Evolutionary conservation across 2,329 filamentous ascomycete species (phyloP).

Genomic region (Beauveria scarabaeidicola): DNA sequence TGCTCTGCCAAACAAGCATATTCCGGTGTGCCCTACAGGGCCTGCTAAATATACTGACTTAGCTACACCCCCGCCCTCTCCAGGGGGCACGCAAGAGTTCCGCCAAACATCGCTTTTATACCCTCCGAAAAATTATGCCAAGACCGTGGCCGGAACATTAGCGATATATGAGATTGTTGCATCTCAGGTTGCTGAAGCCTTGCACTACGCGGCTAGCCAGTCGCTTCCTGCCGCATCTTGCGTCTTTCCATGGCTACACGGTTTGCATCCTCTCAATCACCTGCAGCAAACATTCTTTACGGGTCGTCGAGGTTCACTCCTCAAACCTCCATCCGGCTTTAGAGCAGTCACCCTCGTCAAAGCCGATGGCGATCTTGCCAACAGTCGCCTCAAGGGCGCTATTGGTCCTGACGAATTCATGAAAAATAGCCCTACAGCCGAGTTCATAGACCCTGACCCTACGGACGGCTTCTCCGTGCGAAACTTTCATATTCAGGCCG

Average conservation of each 20-base stretch:
- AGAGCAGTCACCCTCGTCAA: conserved; percentile 82
- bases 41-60: conserved; percentile 47
- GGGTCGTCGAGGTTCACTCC: conserved; percentile 60
- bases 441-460: conserved; percentile 79
- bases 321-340: conserved; percentile 63
- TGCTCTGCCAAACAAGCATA: conserved; percentile 73
- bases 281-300: conserved; percentile 87
- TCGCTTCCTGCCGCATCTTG: conserved; percentile 75
- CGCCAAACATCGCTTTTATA: conserved; percentile 62
- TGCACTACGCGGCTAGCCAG: conserved; percentile 69
- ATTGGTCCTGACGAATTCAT: conserved; percentile 76
- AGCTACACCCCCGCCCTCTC: conserved; percentile 58
- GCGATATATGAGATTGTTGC: conserved; percentile 66
- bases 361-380: conserved; percentile 68
- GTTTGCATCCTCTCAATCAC: conserved; percentile 79
- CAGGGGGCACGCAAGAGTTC: conserved; percentile 44
- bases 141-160: conserved; percentile 42
- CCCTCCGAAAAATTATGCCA: conserved; percentile 58
- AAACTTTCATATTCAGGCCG: conserved; percentile 93
- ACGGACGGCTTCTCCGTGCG: conserved; percentile 87
- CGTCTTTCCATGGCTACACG: conserved; percentile 95
- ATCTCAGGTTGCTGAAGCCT: conserved; percentile 57
- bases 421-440: conserved; percentile 37
- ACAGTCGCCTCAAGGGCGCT: conserved; percentile 75
- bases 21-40: conserved; percentile 81